Evolutionary conservation across 768 basidiomycete genomes (phyloP).

Genomic region (Podaxis pistillaris): DNA sequence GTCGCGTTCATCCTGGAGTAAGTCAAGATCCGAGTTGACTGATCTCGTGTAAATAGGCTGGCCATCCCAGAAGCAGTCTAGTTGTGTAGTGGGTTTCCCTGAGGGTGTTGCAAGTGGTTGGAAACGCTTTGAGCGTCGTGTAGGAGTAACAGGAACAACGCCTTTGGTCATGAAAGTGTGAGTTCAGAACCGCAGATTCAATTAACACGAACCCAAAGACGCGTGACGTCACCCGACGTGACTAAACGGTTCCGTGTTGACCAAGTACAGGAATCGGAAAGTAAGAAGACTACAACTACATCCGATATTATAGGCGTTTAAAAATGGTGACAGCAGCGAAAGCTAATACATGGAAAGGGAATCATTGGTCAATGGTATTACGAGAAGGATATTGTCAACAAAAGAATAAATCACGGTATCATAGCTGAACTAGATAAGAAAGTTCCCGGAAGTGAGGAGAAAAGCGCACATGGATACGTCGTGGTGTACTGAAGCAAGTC

Average conservation of each 20-base stretch:
- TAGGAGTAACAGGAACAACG: conserved; percentile 24
- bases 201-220: background rate
- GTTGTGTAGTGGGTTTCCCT: conserved; percentile 10
- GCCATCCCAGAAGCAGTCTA: conserved; percentile 26
- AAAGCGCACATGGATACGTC: background rate
- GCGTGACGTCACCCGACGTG: conserved; percentile 8
- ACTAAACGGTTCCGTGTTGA: background rate
- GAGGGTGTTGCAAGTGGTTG: conserved; percentile 29
- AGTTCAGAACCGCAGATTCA: background rate
- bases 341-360: background rate
- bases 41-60: conserved; percentile 25
- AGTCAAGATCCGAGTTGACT: conserved; percentile 22
- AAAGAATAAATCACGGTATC: background rate
- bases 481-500: background rate
- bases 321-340: background rate
- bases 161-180: conserved; percentile 13
- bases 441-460: background rate
- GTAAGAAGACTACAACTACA: background rate
- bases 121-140: conserved; percentile 30
- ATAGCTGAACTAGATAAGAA: background rate
- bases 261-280: background rate
- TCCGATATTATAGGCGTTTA: background rate
- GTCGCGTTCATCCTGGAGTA: conserved; percentile 22
- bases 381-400: background rate
- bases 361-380: background rate